A percentile compares a stretch with the other conserved stretches of the same genome.
Evolutionary conservation across 108 stramenopile species (phyloP).

Genomic region (Stephanodiscus minutulus): DNA sequence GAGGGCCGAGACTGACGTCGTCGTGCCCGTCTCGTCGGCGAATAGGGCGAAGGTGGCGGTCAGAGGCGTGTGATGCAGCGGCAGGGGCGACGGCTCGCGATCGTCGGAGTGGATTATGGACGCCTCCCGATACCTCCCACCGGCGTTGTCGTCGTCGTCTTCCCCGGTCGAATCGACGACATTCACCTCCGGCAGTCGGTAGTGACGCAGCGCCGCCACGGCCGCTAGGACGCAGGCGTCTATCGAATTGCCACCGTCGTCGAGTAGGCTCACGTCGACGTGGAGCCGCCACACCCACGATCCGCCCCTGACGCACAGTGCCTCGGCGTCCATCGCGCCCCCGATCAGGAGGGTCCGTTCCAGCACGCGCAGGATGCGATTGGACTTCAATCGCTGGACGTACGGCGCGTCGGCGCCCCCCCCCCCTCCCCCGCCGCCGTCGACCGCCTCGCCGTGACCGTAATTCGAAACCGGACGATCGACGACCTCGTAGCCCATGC

Average conservation of each 20-base stretch:
- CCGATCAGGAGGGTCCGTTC: constrained; percentile 76
- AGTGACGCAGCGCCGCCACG: constrained; percentile 91
- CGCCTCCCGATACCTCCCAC: constrained; percentile 42
- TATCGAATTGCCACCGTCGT: constrained; percentile 84
- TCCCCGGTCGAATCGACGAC: constrained; percentile 33
- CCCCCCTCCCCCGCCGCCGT: constrained; percentile 47
- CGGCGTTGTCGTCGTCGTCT: constrained; percentile 11
- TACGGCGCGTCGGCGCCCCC: constrained; percentile 44
- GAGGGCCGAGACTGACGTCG: constrained; percentile 58
- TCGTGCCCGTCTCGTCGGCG: constrained; percentile 60
- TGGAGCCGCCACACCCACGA: constrained; percentile 89
- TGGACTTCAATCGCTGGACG: constrained; percentile 58
- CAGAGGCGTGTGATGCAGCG: constrained; percentile 92
- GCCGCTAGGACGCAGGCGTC: constrained; percentile 90
- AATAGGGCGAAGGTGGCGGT: constrained; percentile 89
- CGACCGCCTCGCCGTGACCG: constrained; percentile 28
- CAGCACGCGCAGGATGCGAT: constrained; percentile 71
- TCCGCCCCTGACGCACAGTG: constrained; percentile 81
- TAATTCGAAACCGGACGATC: constrained; percentile 52
- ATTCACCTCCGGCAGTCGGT: constrained; percentile 79
- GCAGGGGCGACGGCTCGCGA: constrained; percentile 89
- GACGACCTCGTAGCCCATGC: constrained; percentile 65
- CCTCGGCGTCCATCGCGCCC: constrained; percentile 90
- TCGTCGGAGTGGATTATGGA: constrained; percentile 73
- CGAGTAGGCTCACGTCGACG: constrained; percentile 75